Evolutionary conservation across 129 eudicot species (phyloP).

Genomic region (Flaveria sonorensis): DNA sequence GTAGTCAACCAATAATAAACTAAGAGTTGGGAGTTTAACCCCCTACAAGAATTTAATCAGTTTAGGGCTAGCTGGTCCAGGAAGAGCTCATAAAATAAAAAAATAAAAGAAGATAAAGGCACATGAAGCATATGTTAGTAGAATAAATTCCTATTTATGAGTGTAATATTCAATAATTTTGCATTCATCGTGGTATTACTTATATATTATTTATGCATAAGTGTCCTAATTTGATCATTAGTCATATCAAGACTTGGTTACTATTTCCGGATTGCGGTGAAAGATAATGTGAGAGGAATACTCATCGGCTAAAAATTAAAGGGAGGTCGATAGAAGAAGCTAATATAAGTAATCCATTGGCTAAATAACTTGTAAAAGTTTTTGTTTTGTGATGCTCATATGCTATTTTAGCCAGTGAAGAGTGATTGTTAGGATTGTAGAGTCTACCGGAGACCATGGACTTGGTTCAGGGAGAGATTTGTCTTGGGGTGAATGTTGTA

Average conservation of each 20-base stretch:
- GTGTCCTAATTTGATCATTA: neutral
- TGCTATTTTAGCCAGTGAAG: constrained; percentile 11
- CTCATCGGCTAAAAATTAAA: neutral
- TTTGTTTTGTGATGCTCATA: neutral
- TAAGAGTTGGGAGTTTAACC: neutral
- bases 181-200: neutral
- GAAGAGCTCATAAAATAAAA: neutral
- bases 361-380: constrained; percentile 1
- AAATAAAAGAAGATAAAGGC: neutral
- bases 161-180: neutral
- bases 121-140: neutral
- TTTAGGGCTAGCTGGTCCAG: neutral
- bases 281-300: neutral
- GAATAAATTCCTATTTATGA: neutral
- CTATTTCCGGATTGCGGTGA: neutral
- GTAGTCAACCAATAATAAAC: too few relatives aligned
- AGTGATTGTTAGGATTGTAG: constrained; percentile 10
- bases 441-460: constrained; percentile 99
- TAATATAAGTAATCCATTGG: neutral
- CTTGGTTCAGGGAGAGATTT: constrained; percentile 84
- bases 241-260: neutral
- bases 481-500: constrained; percentile 86
- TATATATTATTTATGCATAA: neutral
- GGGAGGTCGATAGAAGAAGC: neutral
- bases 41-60: neutral